A percentile compares a stretch with the other conserved stretches of the same genome.
Evolutionary conservation across 1,284 basidiomycete genomes (phyloP).

Genomic region (Austroboletus novae-zelandiae): DNA sequence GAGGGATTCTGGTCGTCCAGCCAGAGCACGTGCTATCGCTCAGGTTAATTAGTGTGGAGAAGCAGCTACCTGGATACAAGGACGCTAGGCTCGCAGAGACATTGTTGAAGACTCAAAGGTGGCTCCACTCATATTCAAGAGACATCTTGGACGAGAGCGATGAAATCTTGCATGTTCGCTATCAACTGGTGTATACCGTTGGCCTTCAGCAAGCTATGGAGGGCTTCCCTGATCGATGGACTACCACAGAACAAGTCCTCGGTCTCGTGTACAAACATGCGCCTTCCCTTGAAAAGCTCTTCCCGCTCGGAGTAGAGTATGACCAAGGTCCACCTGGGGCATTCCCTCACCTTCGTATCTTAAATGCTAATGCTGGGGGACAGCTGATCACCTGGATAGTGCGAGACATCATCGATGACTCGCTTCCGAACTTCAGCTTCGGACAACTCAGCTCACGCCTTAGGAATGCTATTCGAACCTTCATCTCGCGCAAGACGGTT

Average conservation of each 20-base stretch:
- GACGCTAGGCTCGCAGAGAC: not conserved
- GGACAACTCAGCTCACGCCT: conserved; percentile 12
- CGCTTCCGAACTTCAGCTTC: conserved; percentile 20
- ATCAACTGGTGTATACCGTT: conserved; percentile 49
- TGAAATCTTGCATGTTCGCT: conserved; percentile 21
- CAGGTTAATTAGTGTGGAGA: conserved; percentile 43
- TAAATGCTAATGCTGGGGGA: conserved; percentile 23
- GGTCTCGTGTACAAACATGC: conserved; percentile 20
- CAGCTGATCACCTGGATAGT: conserved; percentile 24
- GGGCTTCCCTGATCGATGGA: conserved; percentile 48
- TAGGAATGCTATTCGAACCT: conserved; percentile 19
- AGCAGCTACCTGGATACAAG: conserved; percentile 11
- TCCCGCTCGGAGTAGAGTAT: conserved; percentile 19
- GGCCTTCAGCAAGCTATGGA: conserved; percentile 42
- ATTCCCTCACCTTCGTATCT: conserved; percentile 38
- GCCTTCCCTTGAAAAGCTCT: conserved; percentile 2
- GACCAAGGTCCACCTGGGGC: conserved; percentile 10
- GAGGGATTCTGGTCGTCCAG: conserved; percentile 47
- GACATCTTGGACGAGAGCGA: conserved; percentile 25
- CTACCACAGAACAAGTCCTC: conserved; percentile 41
- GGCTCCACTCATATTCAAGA: conserved; percentile 36
- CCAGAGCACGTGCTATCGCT: conserved; percentile 56
- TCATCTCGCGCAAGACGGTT: conserved; percentile 17
- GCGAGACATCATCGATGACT: conserved; percentile 26
- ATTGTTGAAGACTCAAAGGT: conserved; percentile 30